Evolutionary conservation across 768 basidiomycete species (phyloP), one percentile per base, ranked within the genome.

Genomic region (Suillus brevipes): DNA sequence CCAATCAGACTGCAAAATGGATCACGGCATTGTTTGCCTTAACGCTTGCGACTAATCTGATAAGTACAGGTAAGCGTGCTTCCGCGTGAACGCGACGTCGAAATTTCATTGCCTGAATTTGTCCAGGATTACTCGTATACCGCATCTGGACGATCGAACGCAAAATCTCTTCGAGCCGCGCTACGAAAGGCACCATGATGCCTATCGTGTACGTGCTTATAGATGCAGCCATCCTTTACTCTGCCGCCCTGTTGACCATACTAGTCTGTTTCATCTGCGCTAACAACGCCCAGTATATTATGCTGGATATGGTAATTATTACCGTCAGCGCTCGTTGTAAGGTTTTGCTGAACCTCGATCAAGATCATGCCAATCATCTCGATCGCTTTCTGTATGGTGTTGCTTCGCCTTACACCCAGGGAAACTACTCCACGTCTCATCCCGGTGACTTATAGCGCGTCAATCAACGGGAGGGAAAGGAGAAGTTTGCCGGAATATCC

Each of bases 381-480:
- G 7, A 69, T 73, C 31, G 63, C 71, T 20, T 73, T 73, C 62
- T 73, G 68, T 62, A 72, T 73, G 71, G 67, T 71, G 47, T 69
- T 73, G 64, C 64, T 73, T 50, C 69, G 69, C 14, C 65, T 69
- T 47, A 70, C 69, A 2, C 64, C 69, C 31, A 37, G 65, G n/a
- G 42, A 60, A 31, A 45, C 61, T 31, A 31, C 31, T 43, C 60
- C 61, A 28, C 12, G 6, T 6, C 1, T 12, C 53, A 20, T 55
- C 53, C 6, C 53, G 53, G 34, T 28, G 25, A 7, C 20, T 10
- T 55, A 12, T 13, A 18, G 31, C 12, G 2, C 10, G 6, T 18
- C 4, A 55, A 20, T 12, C 20, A 10, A 18, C 9, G 28, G 9
- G 25, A 52, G 28, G 28, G 50, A 34, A 34, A 53, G 28, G 18